Evolutionary conservation across 78 protist genomes (phyloP).

Genomic region (slime mould (Dictyostelium discoideum)): dicty_2.7 NC_007089.4:1931501-1932000

Average conservation of each 20-base stretch:
- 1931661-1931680: not conserved
- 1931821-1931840: not conserved
- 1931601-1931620: not conserved
- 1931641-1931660: not conserved
- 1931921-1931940: not conserved
- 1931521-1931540: not conserved
- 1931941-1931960: not conserved
- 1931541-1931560: not conserved
- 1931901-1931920: not conserved
- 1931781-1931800: not conserved
- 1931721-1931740: not conserved
- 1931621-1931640: not conserved
- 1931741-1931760: not conserved
- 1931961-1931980: too few species aligned
- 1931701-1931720: not conserved
- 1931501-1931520: not conserved
- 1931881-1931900: not conserved
- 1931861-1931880: constrained; percentile 3
- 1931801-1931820: not conserved
- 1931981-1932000: too few species aligned
- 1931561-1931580: not conserved
- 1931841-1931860: not conserved
- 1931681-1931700: constrained; percentile 8
- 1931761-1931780: constrained; percentile 6
- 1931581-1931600: not conserved